Evolutionary conservation across 805 yeast species (phyloP).

Genomic region (Zygoascus biomembranicola): DNA sequence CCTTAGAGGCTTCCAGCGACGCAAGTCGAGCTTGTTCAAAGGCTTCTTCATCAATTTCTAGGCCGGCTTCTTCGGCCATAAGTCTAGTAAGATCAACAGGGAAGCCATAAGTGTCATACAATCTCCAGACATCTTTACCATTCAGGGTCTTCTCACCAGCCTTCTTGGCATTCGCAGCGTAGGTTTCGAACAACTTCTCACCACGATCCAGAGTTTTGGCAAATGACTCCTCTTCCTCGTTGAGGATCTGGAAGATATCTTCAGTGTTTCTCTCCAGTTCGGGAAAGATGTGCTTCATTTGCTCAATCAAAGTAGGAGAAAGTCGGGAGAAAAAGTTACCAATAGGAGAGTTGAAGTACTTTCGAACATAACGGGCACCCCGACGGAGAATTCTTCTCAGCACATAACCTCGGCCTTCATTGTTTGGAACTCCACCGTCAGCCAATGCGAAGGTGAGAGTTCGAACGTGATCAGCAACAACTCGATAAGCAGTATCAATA

Average conservation of each 20-base stretch:
- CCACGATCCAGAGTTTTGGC: slow-evolving; percentile 96
- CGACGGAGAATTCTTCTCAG: slow-evolving; percentile 94
- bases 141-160: slow-evolving; percentile 67
- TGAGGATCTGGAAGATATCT: slow-evolving; percentile 78
- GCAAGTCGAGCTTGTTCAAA: slow-evolving; percentile 86
- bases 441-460: slow-evolving; percentile 92
- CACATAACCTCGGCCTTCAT: slow-evolving; percentile 98
- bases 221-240: slow-evolving; percentile 94
- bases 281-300: slow-evolving; percentile 84
- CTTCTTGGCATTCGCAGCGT: slow-evolving; percentile 74
- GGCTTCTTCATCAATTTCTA: slow-evolving; percentile 84
- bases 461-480: slow-evolving; percentile 96
- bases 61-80: slow-evolving; percentile 97
- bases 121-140: slow-evolving; percentile 97
- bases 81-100: slow-evolving; percentile 96
- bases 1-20: slow-evolving; percentile 92
- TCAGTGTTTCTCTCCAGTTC: slow-evolving; percentile 67
- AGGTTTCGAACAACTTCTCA: slow-evolving; percentile 90
- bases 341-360: slow-evolving; percentile 91
- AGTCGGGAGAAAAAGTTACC: slow-evolving; percentile 88
- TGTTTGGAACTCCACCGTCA: slow-evolving; percentile 99
- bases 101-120: slow-evolving; percentile 97
- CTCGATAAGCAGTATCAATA: slow-evolving; percentile 96
- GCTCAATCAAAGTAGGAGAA: slow-evolving; percentile 87
- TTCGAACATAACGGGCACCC: slow-evolving; percentile 95